These are phyloP conservation scores for Aspergillus phoenicis DNA, from an alignment of 2,329 filamentous ascomycete species.

Conservation along the genomic window DNA sequence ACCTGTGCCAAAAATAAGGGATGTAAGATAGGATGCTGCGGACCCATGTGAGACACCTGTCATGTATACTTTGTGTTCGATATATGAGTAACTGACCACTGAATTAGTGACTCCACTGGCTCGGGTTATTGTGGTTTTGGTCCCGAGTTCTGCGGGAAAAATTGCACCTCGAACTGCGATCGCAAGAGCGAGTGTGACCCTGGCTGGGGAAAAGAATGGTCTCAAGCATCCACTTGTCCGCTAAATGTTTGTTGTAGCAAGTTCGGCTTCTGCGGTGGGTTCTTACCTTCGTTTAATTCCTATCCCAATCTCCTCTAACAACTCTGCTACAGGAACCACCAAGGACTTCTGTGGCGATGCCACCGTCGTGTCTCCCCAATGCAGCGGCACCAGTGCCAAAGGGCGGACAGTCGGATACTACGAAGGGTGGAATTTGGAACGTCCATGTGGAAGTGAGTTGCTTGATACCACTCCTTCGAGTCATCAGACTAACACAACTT, in stretches of 20 bases:
- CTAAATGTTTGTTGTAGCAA: conserved; percentile 10
- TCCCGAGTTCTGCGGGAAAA: conserved; percentile 14
- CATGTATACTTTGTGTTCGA: background rate
- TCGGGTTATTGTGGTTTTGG: conserved; percentile 20
- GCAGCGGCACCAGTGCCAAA: conserved; percentile 9
- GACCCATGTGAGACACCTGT: conserved; percentile 1
- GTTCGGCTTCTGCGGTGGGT: conserved; percentile 11
- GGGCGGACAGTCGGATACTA: conserved; percentile 40
- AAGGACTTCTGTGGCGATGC: conserved; percentile 11
- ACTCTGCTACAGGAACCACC: conserved; percentile 10
- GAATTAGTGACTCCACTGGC: conserved; percentile 12
- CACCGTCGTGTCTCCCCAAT: conserved; percentile 15
- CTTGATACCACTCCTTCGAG: background rate
- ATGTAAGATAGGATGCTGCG: conserved; percentile 15
- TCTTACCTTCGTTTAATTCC: background rate
- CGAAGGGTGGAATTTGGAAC: conserved; percentile 33
- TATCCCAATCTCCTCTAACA: background rate
- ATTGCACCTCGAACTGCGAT: conserved; percentile 25
- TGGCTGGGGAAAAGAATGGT: conserved; percentile 24
- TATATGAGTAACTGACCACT: background rate
- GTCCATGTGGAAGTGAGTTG: conserved; percentile 24
- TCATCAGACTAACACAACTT: background rate
- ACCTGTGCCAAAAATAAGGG: conserved; percentile 11
- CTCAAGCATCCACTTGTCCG: background rate
- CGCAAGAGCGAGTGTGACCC: conserved; percentile 30